Evolutionary conservation across 2,329 filamentous ascomycete species (phyloP).

Genomic region (Apiospora rasikravindrae): DNA sequence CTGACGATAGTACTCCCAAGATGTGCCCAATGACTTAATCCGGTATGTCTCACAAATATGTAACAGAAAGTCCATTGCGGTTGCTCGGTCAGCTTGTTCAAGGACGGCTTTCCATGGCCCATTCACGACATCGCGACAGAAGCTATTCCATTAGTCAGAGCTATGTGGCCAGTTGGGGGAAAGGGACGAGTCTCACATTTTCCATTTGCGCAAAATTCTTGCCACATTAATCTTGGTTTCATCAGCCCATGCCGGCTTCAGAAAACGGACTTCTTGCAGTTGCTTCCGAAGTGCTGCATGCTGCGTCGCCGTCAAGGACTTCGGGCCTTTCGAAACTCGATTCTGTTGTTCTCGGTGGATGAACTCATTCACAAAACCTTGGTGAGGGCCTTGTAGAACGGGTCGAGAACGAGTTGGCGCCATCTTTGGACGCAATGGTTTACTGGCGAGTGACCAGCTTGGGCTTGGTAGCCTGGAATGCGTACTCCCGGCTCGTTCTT

Average conservation of each 20-base stretch:
- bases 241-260: constrained; percentile 27
- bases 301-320: constrained; percentile 18
- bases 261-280: constrained; percentile 27
- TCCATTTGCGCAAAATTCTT: constrained; percentile 29
- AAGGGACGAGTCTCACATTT: constrained; percentile 18
- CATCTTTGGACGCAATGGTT: constrained; percentile 21
- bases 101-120: background rate
- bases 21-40: constrained; percentile 23
- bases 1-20: constrained; percentile 26
- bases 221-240: constrained; percentile 31
- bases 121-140: background rate
- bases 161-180: background rate
- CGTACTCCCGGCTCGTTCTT: background rate
- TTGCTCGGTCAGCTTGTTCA: background rate
- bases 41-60: constrained; percentile 19
- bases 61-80: background rate
- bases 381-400: background rate
- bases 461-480: background rate
- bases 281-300: constrained; percentile 28
- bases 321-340: constrained; percentile 1
- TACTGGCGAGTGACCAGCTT: background rate
- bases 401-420: background rate
- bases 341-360: background rate
- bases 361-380: background rate
- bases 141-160: constrained; percentile 23